Conservation (phyloP, 345 rosid genomes). For the Eucalyptus sideroxylon region DNA sequence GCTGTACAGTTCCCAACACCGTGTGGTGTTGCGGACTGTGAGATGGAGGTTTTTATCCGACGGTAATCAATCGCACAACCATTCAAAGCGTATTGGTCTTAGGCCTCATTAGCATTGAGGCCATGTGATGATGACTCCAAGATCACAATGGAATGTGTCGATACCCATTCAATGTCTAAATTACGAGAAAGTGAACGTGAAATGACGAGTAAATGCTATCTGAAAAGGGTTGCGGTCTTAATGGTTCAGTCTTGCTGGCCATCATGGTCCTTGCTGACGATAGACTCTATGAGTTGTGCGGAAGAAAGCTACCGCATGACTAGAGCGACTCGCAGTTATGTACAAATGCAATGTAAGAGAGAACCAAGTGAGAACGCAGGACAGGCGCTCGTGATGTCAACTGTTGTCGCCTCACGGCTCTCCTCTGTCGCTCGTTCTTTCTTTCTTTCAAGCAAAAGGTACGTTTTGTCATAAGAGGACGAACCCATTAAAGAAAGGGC, state of each 20-base stretch:
- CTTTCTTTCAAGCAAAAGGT: neutral
- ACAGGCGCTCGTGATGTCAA: neutral
- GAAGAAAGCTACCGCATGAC: neutral
- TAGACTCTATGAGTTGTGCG: neutral
- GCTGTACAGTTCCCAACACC: neutral
- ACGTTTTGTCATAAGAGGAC: neutral
- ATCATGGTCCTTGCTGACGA: neutral
- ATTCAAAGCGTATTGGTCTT: neutral
- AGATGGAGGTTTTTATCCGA: neutral
- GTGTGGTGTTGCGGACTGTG: neutral
- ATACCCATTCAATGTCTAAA: neutral
- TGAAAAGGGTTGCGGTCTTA: neutral
- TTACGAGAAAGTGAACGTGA: neutral
- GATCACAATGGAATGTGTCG: neutral
- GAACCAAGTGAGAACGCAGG: neutral
- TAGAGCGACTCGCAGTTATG: neutral
- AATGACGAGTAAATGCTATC: neutral
- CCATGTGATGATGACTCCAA: neutral
- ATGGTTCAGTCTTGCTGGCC: neutral
- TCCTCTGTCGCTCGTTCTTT: neutral
- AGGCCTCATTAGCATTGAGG: neutral
- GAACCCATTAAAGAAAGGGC: neutral
- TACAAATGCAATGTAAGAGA: neutral
- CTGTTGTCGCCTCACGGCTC: neutral
- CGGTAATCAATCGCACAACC: neutral